A percentile compares a stretch with the other conserved stretches of the same genome.
phyloP scores from a whole-genome alignment of 345 rosid genomes.

The Excoecaria agallocha region DNA sequence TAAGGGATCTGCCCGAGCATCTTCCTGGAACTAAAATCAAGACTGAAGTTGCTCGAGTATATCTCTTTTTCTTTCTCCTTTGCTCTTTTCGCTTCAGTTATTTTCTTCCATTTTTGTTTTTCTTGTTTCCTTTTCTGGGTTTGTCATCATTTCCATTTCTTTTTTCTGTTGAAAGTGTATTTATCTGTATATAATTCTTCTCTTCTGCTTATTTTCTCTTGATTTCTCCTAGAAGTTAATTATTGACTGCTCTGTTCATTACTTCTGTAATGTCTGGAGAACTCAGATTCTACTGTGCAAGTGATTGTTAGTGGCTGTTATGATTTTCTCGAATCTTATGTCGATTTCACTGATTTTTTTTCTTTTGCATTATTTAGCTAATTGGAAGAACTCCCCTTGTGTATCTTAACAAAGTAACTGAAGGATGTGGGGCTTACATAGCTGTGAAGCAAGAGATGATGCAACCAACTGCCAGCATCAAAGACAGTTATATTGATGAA shows the following conservation, averaged over 20 bases:
- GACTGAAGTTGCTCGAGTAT: constrained; percentile 60
- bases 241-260: not conserved
- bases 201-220: not conserved
- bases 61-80: not conserved
- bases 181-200: not conserved
- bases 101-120: not conserved
- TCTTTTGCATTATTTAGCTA: constrained; percentile 39
- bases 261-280: not conserved
- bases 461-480: constrained; percentile 88
- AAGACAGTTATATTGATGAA: constrained; percentile 60
- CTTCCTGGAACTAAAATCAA: constrained; percentile 64
- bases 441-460: constrained; percentile 93
- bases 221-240: not conserved
- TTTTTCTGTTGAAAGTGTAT: not conserved
- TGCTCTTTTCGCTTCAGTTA: not conserved
- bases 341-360: not conserved
- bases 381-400: constrained; percentile 84
- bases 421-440: constrained; percentile 88
- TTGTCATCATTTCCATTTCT: not conserved
- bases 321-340: constrained; percentile 1
- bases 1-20: constrained; percentile 70
- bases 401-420: constrained; percentile 73
- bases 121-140: not conserved
- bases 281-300: not conserved
- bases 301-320: not conserved